These are phyloP conservation scores for Litchi chinensis DNA, from an alignment of 345 rosid species.

Conservation along the genomic window DNA sequence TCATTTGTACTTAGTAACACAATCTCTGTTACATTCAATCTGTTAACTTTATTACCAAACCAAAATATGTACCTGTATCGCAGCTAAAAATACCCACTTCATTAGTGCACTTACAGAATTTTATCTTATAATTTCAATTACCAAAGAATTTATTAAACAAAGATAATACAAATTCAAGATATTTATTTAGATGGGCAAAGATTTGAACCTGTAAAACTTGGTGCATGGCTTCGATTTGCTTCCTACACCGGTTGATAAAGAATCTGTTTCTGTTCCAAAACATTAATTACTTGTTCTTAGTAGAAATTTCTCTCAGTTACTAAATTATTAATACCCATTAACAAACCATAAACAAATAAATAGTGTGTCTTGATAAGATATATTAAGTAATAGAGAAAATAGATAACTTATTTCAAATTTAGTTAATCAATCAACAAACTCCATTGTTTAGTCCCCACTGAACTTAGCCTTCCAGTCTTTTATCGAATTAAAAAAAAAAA, in stretches of 20 bases:
- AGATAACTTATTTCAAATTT: not conserved
- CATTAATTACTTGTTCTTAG: slow-evolving; percentile 63
- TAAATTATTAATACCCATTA: slow-evolving; percentile 5
- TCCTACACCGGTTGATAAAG: slow-evolving; percentile 95
- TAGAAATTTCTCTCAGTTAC: slow-evolving; percentile 30
- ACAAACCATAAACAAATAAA: not conserved
- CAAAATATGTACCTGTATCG: slow-evolving; percentile 46
- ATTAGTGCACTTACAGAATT: slow-evolving; percentile 34
- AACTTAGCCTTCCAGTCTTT: not conserved
- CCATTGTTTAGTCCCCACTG: not conserved
- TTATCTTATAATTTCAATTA: slow-evolving; percentile 28
- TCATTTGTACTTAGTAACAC: slow-evolving; percentile 23
- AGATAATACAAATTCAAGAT: slow-evolving; percentile 27
- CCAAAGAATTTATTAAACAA: slow-evolving; percentile 23
- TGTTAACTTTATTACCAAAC: slow-evolving; percentile 34
- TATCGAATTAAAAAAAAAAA: not conserved
- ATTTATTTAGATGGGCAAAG: slow-evolving; percentile 57
- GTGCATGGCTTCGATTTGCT: slow-evolving; percentile 99
- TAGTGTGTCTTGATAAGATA: not conserved
- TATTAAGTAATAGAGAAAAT: not conserved
- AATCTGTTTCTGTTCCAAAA: slow-evolving; percentile 88
- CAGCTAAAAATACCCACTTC: slow-evolving; percentile 39
- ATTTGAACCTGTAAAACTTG: slow-evolving; percentile 99
- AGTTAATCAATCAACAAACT: not conserved
- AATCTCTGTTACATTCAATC: slow-evolving; percentile 34